Conservation (phyloP, 1,284 basidiomycete species). For the Tylopilus sp. region DNA sequence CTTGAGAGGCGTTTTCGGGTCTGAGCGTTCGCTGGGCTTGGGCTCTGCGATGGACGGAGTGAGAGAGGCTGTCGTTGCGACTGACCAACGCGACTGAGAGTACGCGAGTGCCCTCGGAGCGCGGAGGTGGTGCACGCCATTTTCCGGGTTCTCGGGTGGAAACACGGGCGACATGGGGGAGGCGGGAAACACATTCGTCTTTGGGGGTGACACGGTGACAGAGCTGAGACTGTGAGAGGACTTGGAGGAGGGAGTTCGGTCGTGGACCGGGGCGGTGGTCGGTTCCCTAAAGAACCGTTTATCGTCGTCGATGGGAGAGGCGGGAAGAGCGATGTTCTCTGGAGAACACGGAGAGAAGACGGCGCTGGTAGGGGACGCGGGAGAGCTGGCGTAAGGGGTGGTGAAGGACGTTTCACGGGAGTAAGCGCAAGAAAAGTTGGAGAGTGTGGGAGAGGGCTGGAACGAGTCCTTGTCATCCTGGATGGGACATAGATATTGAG, state of each 20-base stretch:
- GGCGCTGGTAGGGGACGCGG: conserved; percentile 20
- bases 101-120: conserved; percentile 8
- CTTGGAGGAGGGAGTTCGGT: conserved; percentile 7
- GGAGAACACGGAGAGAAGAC: conserved; percentile 23
- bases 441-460: conserved; percentile 29
- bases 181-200: conserved; percentile 7
- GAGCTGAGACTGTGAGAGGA: conserved; percentile 12
- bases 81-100: conserved; percentile 34
- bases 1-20: conserved; percentile 9
- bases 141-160: neutral
- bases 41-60: conserved; percentile 16
- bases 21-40: neutral
- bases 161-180: neutral
- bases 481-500: conserved; percentile 10
- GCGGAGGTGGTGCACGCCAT: conserved; percentile 10
- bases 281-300: neutral
- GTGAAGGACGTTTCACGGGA: conserved; percentile 30
- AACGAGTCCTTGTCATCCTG: conserved; percentile 31
- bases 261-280: neutral
- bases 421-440: conserved; percentile 27
- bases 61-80: conserved; percentile 27
- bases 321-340: conserved; percentile 26
- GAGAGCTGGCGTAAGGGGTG: conserved; percentile 22
- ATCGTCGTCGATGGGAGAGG: conserved; percentile 23
- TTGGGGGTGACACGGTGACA: neutral